Conservation (phyloP, 305 asterid genomes). For the Fraxinus sp. region DNA sequence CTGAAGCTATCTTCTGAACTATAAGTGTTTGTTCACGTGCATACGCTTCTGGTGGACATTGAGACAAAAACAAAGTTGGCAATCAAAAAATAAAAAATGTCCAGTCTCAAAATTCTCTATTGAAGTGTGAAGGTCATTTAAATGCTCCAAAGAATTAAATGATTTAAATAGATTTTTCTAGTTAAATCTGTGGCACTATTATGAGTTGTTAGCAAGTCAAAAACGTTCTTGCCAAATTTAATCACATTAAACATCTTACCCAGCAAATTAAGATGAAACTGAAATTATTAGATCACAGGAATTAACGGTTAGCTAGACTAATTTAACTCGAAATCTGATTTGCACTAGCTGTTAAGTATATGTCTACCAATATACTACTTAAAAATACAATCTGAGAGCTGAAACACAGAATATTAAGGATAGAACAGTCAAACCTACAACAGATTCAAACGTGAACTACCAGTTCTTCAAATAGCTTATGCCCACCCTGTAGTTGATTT, state of each 20-base stretch:
- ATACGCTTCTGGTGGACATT: slow-evolving; percentile 64
- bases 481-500: not conserved
- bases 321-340: not conserved
- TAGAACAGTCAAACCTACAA: not conserved
- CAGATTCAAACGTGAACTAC: not conserved
- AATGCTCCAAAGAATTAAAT: slow-evolving; percentile 5
- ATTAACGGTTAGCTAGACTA: not conserved
- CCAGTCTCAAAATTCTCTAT: not conserved
- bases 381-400: not conserved
- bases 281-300: not conserved
- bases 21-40: slow-evolving; percentile 78
- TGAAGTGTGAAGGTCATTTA: slow-evolving; percentile 8
- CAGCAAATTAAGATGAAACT: not conserved
- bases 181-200: slow-evolving; percentile 1
- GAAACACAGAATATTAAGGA: not conserved
- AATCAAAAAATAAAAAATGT: not conserved
- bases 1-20: slow-evolving; percentile 86
- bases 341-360: not conserved
- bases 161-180: not conserved
- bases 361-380: not conserved
- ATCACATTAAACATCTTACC: not conserved
- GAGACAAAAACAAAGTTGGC: slow-evolving; percentile 22
- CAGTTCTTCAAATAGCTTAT: not conserved
- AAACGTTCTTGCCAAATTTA: not conserved
- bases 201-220: not conserved